Evolutionary conservation across 768 basidiomycete genomes (phyloP).

Genomic region (Galerina marginata): DNA sequence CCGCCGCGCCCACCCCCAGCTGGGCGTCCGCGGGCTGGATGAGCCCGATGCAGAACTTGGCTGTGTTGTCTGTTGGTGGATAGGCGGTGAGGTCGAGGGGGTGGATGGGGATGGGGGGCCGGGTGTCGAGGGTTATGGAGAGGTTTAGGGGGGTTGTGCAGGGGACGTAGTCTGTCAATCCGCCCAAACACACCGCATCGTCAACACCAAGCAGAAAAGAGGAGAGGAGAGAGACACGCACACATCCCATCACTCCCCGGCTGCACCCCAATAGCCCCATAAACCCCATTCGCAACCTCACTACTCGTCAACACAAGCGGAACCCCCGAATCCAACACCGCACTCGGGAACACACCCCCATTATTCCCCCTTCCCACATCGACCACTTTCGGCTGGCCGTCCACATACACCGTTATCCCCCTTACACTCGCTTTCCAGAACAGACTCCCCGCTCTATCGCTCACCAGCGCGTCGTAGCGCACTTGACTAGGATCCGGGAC

Average conservation of each 20-base stretch:
- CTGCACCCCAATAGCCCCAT: constrained; percentile 70
- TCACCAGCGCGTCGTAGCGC: constrained; percentile 52
- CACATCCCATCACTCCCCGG: constrained; percentile 69
- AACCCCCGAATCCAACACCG: constrained; percentile 76
- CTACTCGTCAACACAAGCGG: constrained; percentile 69
- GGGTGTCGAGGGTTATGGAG: constrained; percentile 24
- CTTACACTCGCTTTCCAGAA: constrained; percentile 70
- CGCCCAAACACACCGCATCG: too few relatives aligned
- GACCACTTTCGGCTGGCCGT: constrained; percentile 46
- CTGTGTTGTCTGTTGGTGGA: constrained; percentile 45
- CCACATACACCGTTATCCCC: constrained; percentile 65
- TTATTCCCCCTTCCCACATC: constrained; percentile 43
- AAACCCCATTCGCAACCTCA: constrained; percentile 73
- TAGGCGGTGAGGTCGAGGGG: constrained; percentile 73
- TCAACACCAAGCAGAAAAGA: too few relatives aligned
- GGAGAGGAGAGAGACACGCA: too few relatives aligned
- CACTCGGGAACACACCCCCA: constrained; percentile 56
- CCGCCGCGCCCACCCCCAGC: constrained; percentile 39
- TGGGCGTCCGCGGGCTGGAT: constrained; percentile 61
- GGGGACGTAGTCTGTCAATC: constrained; percentile 78
- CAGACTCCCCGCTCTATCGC: constrained; percentile 43
- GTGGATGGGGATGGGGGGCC: constrained; percentile 61
- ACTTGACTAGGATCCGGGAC: constrained; percentile 58
- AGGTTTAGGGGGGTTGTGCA: constrained; percentile 74
- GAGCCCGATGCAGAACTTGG: constrained; percentile 63